Conservation (phyloP, 208 protist species). For the Leishmania lainsoni region DNA sequence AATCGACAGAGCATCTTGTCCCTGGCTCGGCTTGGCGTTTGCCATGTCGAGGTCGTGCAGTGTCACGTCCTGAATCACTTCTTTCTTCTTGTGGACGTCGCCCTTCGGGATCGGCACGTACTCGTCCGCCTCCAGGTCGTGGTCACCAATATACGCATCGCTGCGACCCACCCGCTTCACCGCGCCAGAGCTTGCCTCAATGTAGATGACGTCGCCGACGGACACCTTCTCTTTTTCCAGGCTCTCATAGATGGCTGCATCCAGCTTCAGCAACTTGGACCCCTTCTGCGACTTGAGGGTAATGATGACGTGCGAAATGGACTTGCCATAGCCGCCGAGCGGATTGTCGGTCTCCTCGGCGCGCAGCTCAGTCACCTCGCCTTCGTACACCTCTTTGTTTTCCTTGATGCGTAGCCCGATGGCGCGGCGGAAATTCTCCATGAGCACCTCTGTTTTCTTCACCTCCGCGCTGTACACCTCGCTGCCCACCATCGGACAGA, state of each 20-base stretch:
- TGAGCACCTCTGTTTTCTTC: slow-evolving; percentile 99
- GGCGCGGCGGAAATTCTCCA: slow-evolving; percentile 99
- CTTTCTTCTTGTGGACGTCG: slow-evolving; percentile 99
- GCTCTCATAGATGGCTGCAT: slow-evolving; percentile 99
- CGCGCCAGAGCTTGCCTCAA: slow-evolving; percentile 98
- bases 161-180: slow-evolving; percentile 97
- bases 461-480: slow-evolving; percentile 99
- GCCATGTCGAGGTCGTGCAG: slow-evolving; percentile 99
- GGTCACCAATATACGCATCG: slow-evolving; percentile 96
- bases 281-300: slow-evolving; percentile 98
- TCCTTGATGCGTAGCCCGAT: slow-evolving; percentile 99
- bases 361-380: slow-evolving; percentile 98
- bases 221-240: slow-evolving; percentile 99
- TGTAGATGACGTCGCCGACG: slow-evolving; percentile 99
- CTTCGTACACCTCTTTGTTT: slow-evolving; percentile 99
- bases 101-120: slow-evolving; percentile 99
- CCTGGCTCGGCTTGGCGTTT: slow-evolving; percentile 97
- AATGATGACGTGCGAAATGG: slow-evolving; percentile 98
- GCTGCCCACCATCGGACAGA: slow-evolving; percentile 99
- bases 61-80: slow-evolving; percentile 99
- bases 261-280: slow-evolving; percentile 98
- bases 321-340: slow-evolving; percentile 98
- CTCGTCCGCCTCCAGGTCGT: slow-evolving; percentile 99
- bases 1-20: slow-evolving; percentile 97
- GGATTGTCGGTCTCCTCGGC: slow-evolving; percentile 98